Evolutionary conservation across 306 rosid genomes (phyloP), one percentile per base, ranked within the genome.

Genomic region (Bauhinia variegata): DNA sequence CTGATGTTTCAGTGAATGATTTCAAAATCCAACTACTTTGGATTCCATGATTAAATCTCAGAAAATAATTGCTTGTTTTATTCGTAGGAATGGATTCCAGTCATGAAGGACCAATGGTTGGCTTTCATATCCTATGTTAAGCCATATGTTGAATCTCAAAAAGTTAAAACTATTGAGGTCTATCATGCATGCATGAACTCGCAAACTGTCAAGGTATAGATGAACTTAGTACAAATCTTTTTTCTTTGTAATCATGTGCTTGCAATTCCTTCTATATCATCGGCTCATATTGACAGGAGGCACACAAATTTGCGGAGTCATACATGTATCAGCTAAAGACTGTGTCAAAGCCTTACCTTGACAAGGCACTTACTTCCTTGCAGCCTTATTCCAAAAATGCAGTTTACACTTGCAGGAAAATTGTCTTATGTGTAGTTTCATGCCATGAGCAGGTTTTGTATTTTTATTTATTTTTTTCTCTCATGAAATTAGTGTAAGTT

Each of bases 51-150:
- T 23, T 10, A 14, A 32, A 28, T 9, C 17, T 13, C 8, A 3
- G 2, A 46, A 46, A 46, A 9, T 46, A 3, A 46, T 48, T 4
- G 23, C 23, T 7, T 5, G 12, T 16, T 50, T 72, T 15, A 60
- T 72, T 28, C 74, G 74, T 28, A 83, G 86, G 72, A 78, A 36
- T 58, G 76, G 77, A 41, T 80, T 9, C 85, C 72, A 54, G 38
- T 36, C 31, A 17, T 81, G 75, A 71, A 56, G 74, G 68, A 57
- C 52, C 74, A 65, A 36, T 65, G 64, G 62, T 55, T 60, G 55
- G 59, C 53, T 63, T 70, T 68, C 55, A 15, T 63, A 58, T 70
- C 63, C 12, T 59, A 44, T 42, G 39, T 74, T 34, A 43, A 60
- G 55, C 62, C 79, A 7, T 58, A 59, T 48, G 10, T 70, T 60